phyloP scores from a whole-genome alignment of 345 rosid species.

The Noccaea caerulescens region DNA sequence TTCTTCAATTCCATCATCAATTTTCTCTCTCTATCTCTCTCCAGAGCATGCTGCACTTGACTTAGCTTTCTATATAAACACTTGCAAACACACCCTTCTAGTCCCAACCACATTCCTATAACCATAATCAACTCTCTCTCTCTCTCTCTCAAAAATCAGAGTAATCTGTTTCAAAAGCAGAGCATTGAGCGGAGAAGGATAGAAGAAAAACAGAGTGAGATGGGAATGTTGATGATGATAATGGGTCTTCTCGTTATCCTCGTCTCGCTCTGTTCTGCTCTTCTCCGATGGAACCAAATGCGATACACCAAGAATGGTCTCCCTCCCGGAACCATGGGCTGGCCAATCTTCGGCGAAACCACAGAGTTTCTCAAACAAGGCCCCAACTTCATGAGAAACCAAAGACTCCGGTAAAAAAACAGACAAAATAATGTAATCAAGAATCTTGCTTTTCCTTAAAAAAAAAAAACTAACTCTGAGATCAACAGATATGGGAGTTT shows the following conservation, averaged over 20 bases:
- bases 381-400: constrained; percentile 77
- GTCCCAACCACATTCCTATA: constrained; percentile 32
- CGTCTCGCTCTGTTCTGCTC: constrained; percentile 56
- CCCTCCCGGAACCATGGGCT: constrained; percentile 95
- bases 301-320: constrained; percentile 60
- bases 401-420: constrained; percentile 57
- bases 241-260: constrained; percentile 40
- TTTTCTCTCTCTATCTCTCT: constrained; percentile 4
- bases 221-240: constrained; percentile 51
- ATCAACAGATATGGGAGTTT: constrained; percentile 68
- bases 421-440: neutral
- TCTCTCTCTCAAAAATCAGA: constrained; percentile 8
- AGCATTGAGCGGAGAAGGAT: constrained; percentile 8
- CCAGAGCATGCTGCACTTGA: constrained; percentile 18
- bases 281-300: constrained; percentile 75
- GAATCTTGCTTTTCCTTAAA: neutral
- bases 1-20: neutral
- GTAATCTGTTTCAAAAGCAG: constrained; percentile 17
- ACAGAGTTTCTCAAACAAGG: constrained; percentile 77
- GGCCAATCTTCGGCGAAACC: constrained; percentile 89
- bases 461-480: neutral
- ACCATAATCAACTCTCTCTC: neutral
- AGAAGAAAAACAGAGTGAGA: constrained; percentile 33
- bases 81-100: constrained; percentile 24
- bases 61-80: constrained; percentile 40